phyloP scores from a whole-genome alignment of 257 asterid genomes.

The Nicotiana tomentosiformis region DNA sequence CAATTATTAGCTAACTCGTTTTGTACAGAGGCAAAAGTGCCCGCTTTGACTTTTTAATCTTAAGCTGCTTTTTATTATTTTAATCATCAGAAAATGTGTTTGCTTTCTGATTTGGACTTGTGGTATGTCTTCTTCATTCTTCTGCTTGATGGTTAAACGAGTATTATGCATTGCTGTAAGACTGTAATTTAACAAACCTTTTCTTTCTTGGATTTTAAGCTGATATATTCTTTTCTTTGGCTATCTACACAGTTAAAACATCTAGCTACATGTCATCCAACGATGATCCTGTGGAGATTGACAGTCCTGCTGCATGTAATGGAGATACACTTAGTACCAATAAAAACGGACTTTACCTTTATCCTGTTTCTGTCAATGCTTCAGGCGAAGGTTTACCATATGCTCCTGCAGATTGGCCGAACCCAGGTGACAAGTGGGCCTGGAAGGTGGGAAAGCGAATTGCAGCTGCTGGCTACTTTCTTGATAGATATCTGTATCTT shows the following conservation, averaged over 20 bases:
- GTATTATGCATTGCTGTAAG: background rate
- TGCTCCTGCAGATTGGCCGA: slow-evolving; percentile 82
- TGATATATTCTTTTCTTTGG: background rate
- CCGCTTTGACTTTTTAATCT: background rate
- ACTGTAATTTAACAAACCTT: background rate
- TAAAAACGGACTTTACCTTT: slow-evolving; percentile 41
- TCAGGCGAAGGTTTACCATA: slow-evolving; percentile 84
- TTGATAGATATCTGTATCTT: slow-evolving; percentile 65
- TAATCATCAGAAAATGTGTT: background rate
- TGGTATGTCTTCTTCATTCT: background rate
- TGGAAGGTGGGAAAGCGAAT: slow-evolving; percentile 81
- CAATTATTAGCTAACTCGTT: background rate
- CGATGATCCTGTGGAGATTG: slow-evolving; percentile 49
- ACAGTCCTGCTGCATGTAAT: slow-evolving; percentile 34
- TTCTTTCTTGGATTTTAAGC: background rate
- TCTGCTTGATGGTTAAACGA: background rate
- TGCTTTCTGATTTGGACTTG: background rate
- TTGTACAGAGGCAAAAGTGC: background rate
- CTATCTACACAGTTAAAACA: slow-evolving; percentile 2
- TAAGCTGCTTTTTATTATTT: background rate
- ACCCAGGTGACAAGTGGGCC: slow-evolving; percentile 83
- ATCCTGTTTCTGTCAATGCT: slow-evolving; percentile 44
- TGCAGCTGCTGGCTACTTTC: slow-evolving; percentile 40
- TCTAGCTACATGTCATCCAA: slow-evolving; percentile 11
- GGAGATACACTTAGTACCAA: slow-evolving; percentile 21